A percentile compares a stretch with the other conserved stretches of the same genome.
Conservation (phyloP, 129 eudicot species). For the Tagetes erecta region DNA sequence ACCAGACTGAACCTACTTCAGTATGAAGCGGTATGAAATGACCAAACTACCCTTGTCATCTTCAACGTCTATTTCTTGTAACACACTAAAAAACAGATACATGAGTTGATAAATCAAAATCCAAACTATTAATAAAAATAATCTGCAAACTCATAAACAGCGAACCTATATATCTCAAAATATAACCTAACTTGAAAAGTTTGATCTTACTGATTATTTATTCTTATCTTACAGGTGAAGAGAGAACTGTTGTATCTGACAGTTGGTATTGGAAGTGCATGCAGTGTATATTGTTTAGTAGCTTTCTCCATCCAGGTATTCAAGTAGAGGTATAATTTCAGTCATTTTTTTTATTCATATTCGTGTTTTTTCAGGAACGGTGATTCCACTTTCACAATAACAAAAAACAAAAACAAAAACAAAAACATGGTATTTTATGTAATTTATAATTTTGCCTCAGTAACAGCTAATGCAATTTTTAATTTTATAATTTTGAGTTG, state of each 20-base stretch:
- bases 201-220: slow-evolving; percentile 18
- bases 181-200: background rate
- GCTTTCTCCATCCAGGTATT: slow-evolving; percentile 74
- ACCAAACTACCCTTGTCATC: background rate
- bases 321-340: slow-evolving; percentile 24
- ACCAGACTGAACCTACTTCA: slow-evolving; percentile 71
- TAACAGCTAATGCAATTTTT: background rate
- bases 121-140: background rate
- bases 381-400: background rate
- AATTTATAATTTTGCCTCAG: background rate
- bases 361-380: slow-evolving; percentile 8
- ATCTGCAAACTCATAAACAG: background rate
- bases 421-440: background rate
- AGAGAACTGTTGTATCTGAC: slow-evolving; percentile 80
- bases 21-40: slow-evolving; percentile 82
- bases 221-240: slow-evolving; percentile 60
- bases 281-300: slow-evolving; percentile 83
- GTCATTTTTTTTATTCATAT: slow-evolving; percentile 15
- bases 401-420: background rate
- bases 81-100: background rate
- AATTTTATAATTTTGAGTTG: background rate
- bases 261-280: slow-evolving; percentile 74
- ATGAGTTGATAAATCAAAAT: background rate
- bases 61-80: slow-evolving; percentile 1
- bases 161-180: background rate